Evolutionary conservation across 345 rosid genomes (phyloP).

Genomic region (Hirschfeldia incana): DNA sequence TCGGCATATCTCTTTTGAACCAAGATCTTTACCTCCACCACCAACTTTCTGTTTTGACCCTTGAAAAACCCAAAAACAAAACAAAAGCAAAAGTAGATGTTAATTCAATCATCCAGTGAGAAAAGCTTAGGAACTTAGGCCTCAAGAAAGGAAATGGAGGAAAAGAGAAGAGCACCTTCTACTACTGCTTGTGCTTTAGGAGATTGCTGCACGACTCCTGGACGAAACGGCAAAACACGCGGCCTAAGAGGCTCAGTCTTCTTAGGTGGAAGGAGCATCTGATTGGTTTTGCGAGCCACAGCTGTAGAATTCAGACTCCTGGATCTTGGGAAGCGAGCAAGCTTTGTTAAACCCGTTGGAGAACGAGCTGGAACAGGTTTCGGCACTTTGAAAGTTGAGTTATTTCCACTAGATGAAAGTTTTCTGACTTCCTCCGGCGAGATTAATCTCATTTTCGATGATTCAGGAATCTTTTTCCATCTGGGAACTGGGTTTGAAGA

Average conservation of each 20-base stretch:
- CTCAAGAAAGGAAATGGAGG: neutral
- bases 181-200: conserved; percentile 12
- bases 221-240: neutral
- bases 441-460: conserved; percentile 51
- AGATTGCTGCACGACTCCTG: conserved; percentile 22
- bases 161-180: conserved; percentile 23
- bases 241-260: conserved; percentile 17
- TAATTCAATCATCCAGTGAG: neutral
- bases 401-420: conserved; percentile 37
- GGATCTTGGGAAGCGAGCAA: conserved; percentile 9
- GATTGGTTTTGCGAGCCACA: conserved; percentile 30
- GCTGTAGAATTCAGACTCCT: conserved; percentile 6
- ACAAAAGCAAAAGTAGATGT: neutral
- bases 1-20: conserved; percentile 33
- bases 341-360: conserved; percentile 11
- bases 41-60: conserved; percentile 35
- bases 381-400: conserved; percentile 21
- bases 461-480: conserved; percentile 39
- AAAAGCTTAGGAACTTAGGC: conserved; percentile 29
- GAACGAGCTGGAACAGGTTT: conserved; percentile 29
- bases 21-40: conserved; percentile 29
- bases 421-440: conserved; percentile 45
- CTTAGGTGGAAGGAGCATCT: conserved; percentile 7
- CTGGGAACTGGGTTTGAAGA: conserved; percentile 31
- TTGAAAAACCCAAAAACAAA: conserved; percentile 21